Conservation (phyloP, 2,329 filamentous ascomycete species). For the Arthrobotrys pseudoclavata region DNA sequence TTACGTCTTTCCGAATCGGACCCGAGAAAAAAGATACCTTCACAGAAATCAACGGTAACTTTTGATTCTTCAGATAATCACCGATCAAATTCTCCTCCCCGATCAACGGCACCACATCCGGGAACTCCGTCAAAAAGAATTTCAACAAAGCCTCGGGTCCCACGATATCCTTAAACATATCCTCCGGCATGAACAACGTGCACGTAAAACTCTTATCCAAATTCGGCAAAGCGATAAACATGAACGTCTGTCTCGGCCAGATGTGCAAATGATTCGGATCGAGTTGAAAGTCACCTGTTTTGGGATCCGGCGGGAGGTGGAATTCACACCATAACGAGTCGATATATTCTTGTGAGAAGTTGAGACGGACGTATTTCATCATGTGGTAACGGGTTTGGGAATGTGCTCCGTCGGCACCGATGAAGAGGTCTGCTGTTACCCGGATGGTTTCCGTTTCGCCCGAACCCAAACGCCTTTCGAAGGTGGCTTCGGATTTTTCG, state of each 20-base stretch:
- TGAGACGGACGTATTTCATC: slow-evolving; percentile 91
- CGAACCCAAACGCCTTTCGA: slow-evolving; percentile 71
- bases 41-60: slow-evolving; percentile 91
- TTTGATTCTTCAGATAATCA: slow-evolving; percentile 85
- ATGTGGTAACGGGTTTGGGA: slow-evolving; percentile 90
- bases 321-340: slow-evolving; percentile 99
- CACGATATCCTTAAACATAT: slow-evolving; percentile 76
- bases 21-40: slow-evolving; percentile 69
- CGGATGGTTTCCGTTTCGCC: slow-evolving; percentile 68
- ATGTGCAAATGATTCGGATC: slow-evolving; percentile 96
- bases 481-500: slow-evolving; percentile 83
- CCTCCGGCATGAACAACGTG: slow-evolving; percentile 86
- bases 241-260: slow-evolving; percentile 92
- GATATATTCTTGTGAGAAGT: slow-evolving; percentile 94
- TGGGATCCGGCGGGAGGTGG: slow-evolving; percentile 74
- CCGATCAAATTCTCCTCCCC: slow-evolving; percentile 75
- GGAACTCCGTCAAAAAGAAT: slow-evolving; percentile 88
- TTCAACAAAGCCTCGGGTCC: slow-evolving; percentile 73
- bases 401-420: slow-evolving; percentile 95
- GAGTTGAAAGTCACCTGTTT: slow-evolving; percentile 76
- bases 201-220: slow-evolving; percentile 93
- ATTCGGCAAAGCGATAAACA: slow-evolving; percentile 98
- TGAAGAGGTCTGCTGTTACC: slow-evolving; percentile 88
- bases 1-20: not conserved
- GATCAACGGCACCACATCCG: slow-evolving; percentile 83